Percentiles rank a stretch among this genome's conserved stretches.
These are phyloP conservation scores for Fusarium sp. DNA, from an alignment of 2,329 filamentous ascomycete genomes.

Conservation along the genomic window DNA sequence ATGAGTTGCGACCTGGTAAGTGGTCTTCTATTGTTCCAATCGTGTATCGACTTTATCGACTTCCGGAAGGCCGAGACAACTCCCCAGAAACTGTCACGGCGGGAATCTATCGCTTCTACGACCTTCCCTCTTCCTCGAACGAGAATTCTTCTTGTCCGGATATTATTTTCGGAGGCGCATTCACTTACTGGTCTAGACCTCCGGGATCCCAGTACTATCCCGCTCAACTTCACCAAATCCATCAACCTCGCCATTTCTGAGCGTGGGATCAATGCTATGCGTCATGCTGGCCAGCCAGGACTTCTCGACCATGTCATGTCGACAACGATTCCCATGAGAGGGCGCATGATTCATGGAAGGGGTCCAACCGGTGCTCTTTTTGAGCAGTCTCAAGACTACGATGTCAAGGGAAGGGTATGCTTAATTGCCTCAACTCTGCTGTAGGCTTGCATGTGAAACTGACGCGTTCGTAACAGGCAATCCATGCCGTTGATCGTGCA, in stretches of 20 bases:
- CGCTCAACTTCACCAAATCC: constrained; percentile 97
- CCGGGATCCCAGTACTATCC: constrained; percentile 82
- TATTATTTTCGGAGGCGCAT: constrained; percentile 6
- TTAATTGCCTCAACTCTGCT: constrained; percentile 36
- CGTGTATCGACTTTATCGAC: constrained; percentile 7
- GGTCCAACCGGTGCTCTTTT: constrained; percentile 74
- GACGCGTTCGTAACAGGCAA: constrained; percentile 66
- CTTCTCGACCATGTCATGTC: constrained; percentile 80
- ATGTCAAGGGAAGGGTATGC: constrained; percentile 84
- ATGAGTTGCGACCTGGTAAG: constrained; percentile 91
- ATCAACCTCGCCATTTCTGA: constrained; percentile 97
- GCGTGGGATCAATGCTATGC: constrained; percentile 89
- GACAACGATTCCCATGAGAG: constrained; percentile 91
- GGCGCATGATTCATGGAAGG: constrained; percentile 92
- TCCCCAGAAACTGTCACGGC: not conserved
- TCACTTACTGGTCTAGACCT: constrained; percentile 72
- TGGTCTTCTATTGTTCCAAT: constrained; percentile 38
- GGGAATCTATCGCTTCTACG: not conserved
- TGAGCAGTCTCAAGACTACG: constrained; percentile 89
- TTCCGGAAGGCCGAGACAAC: not conserved
- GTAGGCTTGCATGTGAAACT: constrained; percentile 1
- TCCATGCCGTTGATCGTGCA: constrained; percentile 87
- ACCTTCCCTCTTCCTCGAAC: constrained; percentile 2
- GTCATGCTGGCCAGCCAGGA: constrained; percentile 72
- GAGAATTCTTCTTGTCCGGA: constrained; percentile 6